These are phyloP conservation scores for Penstemon barbatus DNA, from an alignment of 257 asterid genomes.

Conservation along the genomic window DNA sequence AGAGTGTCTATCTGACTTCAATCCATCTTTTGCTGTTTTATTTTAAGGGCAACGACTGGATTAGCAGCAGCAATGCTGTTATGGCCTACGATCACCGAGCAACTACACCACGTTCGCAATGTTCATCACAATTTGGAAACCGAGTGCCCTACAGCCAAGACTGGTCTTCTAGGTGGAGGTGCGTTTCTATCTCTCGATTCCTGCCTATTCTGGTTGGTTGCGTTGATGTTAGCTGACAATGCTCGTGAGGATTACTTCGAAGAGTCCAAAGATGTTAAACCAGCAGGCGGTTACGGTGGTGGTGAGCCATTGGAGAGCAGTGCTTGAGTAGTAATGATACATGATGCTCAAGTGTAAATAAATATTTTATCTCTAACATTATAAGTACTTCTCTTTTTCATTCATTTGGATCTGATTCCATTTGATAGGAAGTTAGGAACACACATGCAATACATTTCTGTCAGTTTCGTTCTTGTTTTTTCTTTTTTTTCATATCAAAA, in stretches of 20 bases:
- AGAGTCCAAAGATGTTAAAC: constrained; percentile 37
- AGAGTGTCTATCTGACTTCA: neutral
- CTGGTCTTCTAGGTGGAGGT: constrained; percentile 98
- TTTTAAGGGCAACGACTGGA: constrained; percentile 61
- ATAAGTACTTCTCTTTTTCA: too few relatives aligned
- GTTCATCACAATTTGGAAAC: constrained; percentile 69
- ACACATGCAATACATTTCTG: too few relatives aligned
- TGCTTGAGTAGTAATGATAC: constrained; percentile 26
- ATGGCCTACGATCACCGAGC: constrained; percentile 89
- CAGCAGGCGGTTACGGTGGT: constrained; percentile 23
- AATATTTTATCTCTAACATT: too few relatives aligned
- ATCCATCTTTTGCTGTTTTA: neutral
- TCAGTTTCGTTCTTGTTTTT: too few relatives aligned
- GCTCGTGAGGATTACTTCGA: constrained; percentile 79
- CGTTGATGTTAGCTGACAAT: constrained; percentile 80
- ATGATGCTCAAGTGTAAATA: too few relatives aligned
- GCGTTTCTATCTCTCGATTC: constrained; percentile 89
- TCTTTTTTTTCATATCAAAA: too few relatives aligned
- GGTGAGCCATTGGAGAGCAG: constrained; percentile 38
- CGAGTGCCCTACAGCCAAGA: constrained; percentile 91
- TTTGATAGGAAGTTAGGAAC: too few relatives aligned
- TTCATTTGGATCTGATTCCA: too few relatives aligned
- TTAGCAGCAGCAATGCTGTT: constrained; percentile 68
- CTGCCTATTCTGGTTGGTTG: constrained; percentile 80
- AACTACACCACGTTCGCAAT: constrained; percentile 53